Evolutionary conservation across 2,329 filamentous ascomycete genomes (phyloP), one percentile per base, ranked within the genome.

Genomic region (Ophiosphaerella narmari): DNA sequence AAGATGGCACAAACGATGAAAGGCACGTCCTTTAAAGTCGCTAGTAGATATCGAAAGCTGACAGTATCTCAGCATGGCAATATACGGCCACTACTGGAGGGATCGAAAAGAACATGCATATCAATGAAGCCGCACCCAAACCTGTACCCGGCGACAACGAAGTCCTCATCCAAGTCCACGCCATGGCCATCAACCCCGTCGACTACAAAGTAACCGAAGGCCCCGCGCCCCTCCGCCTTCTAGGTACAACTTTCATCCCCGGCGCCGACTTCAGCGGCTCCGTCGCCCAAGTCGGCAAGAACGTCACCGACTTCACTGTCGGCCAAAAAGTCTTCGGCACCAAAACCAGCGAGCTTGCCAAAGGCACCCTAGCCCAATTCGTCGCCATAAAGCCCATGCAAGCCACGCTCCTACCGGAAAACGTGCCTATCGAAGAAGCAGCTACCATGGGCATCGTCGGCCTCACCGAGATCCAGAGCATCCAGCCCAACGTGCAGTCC

Each of bases 141-240:
- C 66, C 75, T 5, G 55, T 62, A 13, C 68, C 67, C 37, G 72
- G 55, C 50, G 71, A 68, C 39, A 63, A 77, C 33, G 75, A 83
- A 53, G 64, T 86, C 38, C 76, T 87, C 12, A 73, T 88, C 41
- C 72, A 80, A 54, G 80, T 88, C 7, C 69, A 80, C 49, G 73
- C 77, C 48, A 75, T 77, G 23, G 73, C 80, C 21, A 65, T 87
- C 55, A 88, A 88, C 64, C 85, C 85, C 0, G 81, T 81, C 24
- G 86, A 89, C 75, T 82, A 85, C 77, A 88, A 88, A 68, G 56
- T 82, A 2, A 75, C 82, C 8, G 84, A 87, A 62, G 70, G 78
- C 24, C 68, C 77, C 0, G 43, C 60, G 33, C 57, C 57, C 1
- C 26, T 65, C 11, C 56, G 54, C 18, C 50, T 63, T 5, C 18